These are phyloP conservation scores for Lenzites betulinus DNA, from an alignment of 768 basidiomycete genomes.

Conservation along the genomic window DNA sequence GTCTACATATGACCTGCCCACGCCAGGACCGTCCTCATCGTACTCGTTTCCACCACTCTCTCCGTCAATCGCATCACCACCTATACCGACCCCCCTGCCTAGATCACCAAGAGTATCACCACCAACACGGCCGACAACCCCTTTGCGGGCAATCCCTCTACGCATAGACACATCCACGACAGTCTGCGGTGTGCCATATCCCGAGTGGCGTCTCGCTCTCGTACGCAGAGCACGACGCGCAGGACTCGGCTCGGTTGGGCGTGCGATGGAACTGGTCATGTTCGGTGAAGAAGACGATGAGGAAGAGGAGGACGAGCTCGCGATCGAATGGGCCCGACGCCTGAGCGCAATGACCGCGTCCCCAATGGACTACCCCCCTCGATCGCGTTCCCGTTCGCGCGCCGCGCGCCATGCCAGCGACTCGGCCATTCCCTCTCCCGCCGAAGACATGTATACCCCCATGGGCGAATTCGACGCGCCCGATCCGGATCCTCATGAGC, in stretches of 20 bases:
- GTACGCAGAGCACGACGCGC: constrained; percentile 55
- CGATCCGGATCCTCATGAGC: not conserved
- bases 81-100: not conserved
- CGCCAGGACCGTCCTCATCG: not conserved
- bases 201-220: constrained; percentile 62
- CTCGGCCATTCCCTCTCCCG: not conserved
- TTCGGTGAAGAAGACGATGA: constrained; percentile 22
- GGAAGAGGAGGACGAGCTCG: constrained; percentile 20
- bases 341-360: constrained; percentile 19
- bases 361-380: constrained; percentile 19
- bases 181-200: constrained; percentile 48
- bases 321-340: constrained; percentile 20
- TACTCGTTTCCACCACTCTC: constrained; percentile 6
- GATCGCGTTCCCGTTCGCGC: constrained; percentile 8
- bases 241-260: constrained; percentile 58
- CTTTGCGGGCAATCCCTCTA: constrained; percentile 27
- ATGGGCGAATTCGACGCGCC: constrained; percentile 2
- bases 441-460: not conserved
- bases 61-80: not conserved
- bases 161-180: constrained; percentile 25
- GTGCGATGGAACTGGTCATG: constrained; percentile 48
- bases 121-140: constrained; percentile 31
- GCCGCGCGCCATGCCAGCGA: constrained; percentile 1
- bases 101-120: constrained; percentile 8
- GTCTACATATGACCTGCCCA: not conserved